Evolutionary conservation across 352 stramenopile genomes (phyloP), one percentile per base, ranked within the genome.

Genomic region (Chrysophaeum taylorii): DNA sequence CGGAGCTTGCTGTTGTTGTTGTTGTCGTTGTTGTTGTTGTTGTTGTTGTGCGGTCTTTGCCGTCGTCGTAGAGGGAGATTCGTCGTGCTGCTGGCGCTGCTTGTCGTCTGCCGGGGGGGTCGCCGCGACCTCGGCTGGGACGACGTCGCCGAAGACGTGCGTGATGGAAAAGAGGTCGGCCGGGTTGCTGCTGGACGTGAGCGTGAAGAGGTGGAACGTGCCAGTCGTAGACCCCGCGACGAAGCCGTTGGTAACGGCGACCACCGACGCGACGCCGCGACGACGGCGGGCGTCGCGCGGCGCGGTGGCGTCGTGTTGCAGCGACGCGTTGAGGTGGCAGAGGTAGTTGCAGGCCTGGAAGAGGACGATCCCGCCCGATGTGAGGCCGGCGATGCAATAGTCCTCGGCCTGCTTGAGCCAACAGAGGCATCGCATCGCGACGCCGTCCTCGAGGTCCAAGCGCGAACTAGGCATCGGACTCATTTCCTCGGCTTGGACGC

Each of bases 341-440:
- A 82, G n/a, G 43, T 76, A 78, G 36, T 78, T 68, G 31, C 78
- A 79, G 41, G 72, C 70, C 43, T 76, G 82, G 72, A 95, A 96
- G 37, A 96, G 73, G 33, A 96, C 71, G 35, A 96, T 68, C 45
- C 93, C 84, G 12, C 89, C 90, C 0, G 76, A 77, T 45, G 81
- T 76, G 14, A 89, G 94, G 42, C 87, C 89, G 38, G 90, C 82
- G 14, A 96, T 72, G 60, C 93, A 78, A 71, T 88, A 86, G 76
- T 96, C 87, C 31, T 96, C 86, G 5, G 84, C 81, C 70, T 91
- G 84, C 63, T 92, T 91, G 68, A 96, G 78, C 91, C 91, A 96
- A 38, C 77, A 78, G 74, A 94, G 89, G 41, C 82, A 84, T 0
- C 89, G 76, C 35, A 95, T 88, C n/a, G 84, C 78, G 42, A 89